These are phyloP conservation scores for Linanthus parryae DNA, from an alignment of 148 eudicot genomes.

Conservation along the genomic window DNA sequence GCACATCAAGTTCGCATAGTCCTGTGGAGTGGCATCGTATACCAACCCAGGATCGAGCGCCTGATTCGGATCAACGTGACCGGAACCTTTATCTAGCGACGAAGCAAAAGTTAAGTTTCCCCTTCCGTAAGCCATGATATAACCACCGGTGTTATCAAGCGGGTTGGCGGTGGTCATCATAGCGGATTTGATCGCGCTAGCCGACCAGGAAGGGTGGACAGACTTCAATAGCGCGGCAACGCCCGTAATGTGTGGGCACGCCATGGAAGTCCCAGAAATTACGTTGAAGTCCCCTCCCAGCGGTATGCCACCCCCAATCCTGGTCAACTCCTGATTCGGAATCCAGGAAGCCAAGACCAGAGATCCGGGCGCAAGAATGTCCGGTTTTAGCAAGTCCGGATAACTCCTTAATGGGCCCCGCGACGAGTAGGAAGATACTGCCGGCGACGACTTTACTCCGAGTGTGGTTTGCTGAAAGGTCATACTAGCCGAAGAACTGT, in stretches of 20 bases:
- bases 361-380: conserved; percentile 31
- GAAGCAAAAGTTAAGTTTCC: conserved; percentile 5
- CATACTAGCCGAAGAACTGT: conserved; percentile 9
- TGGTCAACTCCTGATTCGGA: not conserved
- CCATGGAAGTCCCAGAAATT: conserved; percentile 32
- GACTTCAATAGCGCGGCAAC: conserved; percentile 26
- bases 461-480: conserved; percentile 29
- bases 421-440: conserved; percentile 19
- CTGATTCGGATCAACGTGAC: conserved; percentile 22
- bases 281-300: conserved; percentile 11
- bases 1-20: conserved; percentile 19
- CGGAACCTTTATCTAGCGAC: conserved; percentile 26
- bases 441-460: conserved; percentile 19
- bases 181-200: conserved; percentile 27
- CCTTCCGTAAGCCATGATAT: conserved; percentile 8
- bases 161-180: conserved; percentile 29
- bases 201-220: conserved; percentile 26
- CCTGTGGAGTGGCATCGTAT: conserved; percentile 22
- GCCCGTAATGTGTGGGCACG: conserved; percentile 31
- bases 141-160: conserved; percentile 11
- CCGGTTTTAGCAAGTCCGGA: conserved; percentile 29
- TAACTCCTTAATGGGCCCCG: conserved; percentile 26
- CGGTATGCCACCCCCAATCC: not conserved
- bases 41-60: conserved; percentile 27
- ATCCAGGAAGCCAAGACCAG: conserved; percentile 23